A percentile compares a stretch with the other conserved stretches of the same genome.
Evolutionary conservation across 257 asterid genomes (phyloP).

Genomic region (Scutellaria minor): DNA sequence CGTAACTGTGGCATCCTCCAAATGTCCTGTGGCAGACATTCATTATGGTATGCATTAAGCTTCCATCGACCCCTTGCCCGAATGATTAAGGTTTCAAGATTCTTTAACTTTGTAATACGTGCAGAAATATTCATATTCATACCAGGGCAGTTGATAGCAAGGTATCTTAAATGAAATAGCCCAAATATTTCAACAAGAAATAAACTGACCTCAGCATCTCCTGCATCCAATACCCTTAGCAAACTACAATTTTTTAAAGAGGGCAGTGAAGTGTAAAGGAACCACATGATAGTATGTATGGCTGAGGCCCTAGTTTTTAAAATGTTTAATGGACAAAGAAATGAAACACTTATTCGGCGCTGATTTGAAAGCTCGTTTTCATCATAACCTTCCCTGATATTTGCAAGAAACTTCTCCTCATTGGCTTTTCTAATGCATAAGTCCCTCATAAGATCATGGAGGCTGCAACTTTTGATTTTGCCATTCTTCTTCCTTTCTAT

Average conservation of each 20-base stretch:
- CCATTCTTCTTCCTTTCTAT: slow-evolving; percentile 11
- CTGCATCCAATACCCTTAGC: too few relatives aligned
- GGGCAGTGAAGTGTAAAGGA: too few relatives aligned
- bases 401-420: not conserved
- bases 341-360: too few relatives aligned
- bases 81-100: slow-evolving; percentile 19
- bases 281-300: slow-evolving; percentile 5
- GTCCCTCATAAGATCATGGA: slow-evolving; percentile 35
- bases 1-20: slow-evolving; percentile 27
- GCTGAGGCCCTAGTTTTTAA: not conserved
- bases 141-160: not conserved
- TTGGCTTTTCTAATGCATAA: slow-evolving; percentile 31
- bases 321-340: not conserved
- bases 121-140: not conserved
- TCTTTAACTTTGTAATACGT: not conserved
- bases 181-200: not conserved
- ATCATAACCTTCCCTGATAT: not conserved
- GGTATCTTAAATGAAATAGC: slow-evolving; percentile 9
- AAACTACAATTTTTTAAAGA: too few relatives aligned
- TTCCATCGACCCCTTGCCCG: not conserved
- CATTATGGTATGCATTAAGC: too few relatives aligned
- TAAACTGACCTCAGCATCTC: not conserved
- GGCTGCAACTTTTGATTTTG: slow-evolving; percentile 20
- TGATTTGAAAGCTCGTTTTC: too few relatives aligned
- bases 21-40: not conserved